Evolutionary conservation across 2,329 filamentous ascomycete genomes (phyloP).

Genomic region (Xylariaceae sp.): DNA sequence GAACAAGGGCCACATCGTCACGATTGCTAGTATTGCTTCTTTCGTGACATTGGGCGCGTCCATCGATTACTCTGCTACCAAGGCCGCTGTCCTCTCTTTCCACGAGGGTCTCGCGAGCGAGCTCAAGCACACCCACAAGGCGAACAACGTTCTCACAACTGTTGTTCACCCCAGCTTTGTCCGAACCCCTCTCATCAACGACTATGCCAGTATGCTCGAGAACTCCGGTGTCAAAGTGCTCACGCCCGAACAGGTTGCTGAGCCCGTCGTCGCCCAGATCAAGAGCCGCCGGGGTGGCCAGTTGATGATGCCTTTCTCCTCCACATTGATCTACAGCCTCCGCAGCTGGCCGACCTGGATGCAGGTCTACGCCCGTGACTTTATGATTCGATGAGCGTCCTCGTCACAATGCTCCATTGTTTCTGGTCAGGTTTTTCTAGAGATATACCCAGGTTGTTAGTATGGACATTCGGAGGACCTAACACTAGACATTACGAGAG

Average conservation of each 20-base stretch:
- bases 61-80: constrained; percentile 17
- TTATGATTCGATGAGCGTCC: background rate
- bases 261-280: constrained; percentile 17
- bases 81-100: constrained; percentile 16
- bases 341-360: constrained; percentile 18
- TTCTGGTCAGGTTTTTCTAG: background rate
- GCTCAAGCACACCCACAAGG: constrained; percentile 16
- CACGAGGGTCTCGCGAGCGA: constrained; percentile 19
- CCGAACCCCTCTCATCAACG: constrained; percentile 16
- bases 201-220: constrained; percentile 7
- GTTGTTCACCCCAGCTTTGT: constrained; percentile 19
- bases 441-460: background rate
- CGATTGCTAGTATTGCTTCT: constrained; percentile 18
- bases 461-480: no score
- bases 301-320: constrained; percentile 10
- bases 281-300: constrained; percentile 17
- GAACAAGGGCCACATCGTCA: constrained; percentile 20
- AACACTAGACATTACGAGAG: no score
- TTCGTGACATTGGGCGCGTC: constrained; percentile 14
- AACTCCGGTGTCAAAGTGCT: constrained; percentile 11
- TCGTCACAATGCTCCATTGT: background rate
- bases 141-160: constrained; percentile 16
- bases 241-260: constrained; percentile 15
- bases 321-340: constrained; percentile 4
- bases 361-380: constrained; percentile 13